Evolutionary conservation across 2,329 filamentous ascomycete species (phyloP).

Genomic region (Botrytis cinerea): DNA sequence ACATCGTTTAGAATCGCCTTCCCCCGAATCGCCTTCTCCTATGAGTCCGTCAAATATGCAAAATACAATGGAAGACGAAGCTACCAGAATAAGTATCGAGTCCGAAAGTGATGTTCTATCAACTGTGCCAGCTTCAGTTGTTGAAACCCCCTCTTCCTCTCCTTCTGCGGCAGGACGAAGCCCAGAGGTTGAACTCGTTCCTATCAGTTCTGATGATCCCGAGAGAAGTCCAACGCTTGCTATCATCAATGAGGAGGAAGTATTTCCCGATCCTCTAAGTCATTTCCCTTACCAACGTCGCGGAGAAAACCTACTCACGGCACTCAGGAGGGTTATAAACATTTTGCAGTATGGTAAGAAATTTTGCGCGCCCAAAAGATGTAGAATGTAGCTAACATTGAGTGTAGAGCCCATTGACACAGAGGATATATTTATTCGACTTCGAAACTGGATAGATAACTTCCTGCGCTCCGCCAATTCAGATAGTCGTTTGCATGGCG

Average conservation of each 20-base stretch:
- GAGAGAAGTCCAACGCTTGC: conserved; percentile 38
- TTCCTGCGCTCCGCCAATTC: conserved; percentile 49
- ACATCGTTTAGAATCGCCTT: conserved; percentile 44
- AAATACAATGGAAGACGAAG: conserved; percentile 28
- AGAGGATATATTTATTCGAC: conserved; percentile 47
- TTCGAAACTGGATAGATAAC: conserved; percentile 54
- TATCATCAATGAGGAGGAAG: conserved; percentile 38
- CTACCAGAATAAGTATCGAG: conserved; percentile 37
- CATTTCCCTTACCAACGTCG: conserved; percentile 49
- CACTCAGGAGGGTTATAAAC: conserved; percentile 37
- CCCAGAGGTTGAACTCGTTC: conserved; percentile 39
- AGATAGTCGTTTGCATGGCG: conserved; percentile 45
- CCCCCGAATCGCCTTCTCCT: conserved; percentile 50
- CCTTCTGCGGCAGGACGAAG: conserved; percentile 37
- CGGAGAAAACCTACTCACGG: conserved; percentile 31
- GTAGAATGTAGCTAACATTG: conserved; percentile 34
- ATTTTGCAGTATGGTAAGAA: conserved; percentile 45
- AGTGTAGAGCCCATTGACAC: conserved; percentile 47
- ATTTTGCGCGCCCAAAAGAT: conserved; percentile 24
- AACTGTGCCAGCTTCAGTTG: conserved; percentile 31
- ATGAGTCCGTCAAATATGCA: conserved; percentile 40
- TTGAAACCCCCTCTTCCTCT: conserved; percentile 41
- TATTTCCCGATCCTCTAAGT: conserved; percentile 46
- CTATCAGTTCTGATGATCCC: conserved; percentile 35
- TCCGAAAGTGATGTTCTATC: conserved; percentile 40